Evolutionary conservation across 179 eudicot species (phyloP).

Genomic region (Corrigiola litoralis): DNA sequence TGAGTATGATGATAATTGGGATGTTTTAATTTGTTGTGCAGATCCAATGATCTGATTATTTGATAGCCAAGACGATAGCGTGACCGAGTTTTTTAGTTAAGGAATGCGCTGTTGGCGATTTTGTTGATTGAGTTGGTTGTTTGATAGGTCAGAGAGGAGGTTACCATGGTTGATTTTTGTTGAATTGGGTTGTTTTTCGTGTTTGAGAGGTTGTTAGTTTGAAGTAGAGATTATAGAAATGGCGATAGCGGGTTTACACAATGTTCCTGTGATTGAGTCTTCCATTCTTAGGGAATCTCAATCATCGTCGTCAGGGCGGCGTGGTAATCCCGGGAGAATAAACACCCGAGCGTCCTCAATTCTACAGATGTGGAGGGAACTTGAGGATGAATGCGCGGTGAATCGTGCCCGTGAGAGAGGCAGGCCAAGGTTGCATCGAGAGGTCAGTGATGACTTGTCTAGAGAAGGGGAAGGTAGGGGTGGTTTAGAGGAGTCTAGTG

Average conservation of each 20-base stretch:
- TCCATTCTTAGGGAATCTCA: constrained; percentile 50
- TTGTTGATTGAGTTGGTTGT: constrained; percentile 12
- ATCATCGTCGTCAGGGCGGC: constrained; percentile 39
- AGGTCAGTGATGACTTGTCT: constrained; percentile 26
- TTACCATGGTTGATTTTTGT: constrained; percentile 12
- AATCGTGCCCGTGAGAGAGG: constrained; percentile 31
- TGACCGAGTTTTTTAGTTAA: constrained; percentile 25
- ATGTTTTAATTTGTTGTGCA: constrained; percentile 27
- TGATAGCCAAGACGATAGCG: constrained; percentile 21
- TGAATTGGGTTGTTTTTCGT: constrained; percentile 7
- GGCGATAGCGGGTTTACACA: constrained; percentile 75
- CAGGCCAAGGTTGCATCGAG: constrained; percentile 27
- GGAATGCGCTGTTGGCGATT: constrained; percentile 20
- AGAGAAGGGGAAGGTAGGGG: constrained; percentile 29
- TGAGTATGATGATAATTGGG: constrained; percentile 8
- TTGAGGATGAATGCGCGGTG: constrained; percentile 64
- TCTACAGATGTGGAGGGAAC: constrained; percentile 82
- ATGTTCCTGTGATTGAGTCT: constrained; percentile 47
- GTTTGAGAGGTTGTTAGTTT: constrained; percentile 12
- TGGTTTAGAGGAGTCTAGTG: constrained; percentile 34
- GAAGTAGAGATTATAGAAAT: constrained; percentile 41
- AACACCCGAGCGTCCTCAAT: constrained; percentile 62
- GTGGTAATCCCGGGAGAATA: constrained; percentile 36
- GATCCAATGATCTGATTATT: constrained; percentile 25
- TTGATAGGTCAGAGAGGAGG: constrained; percentile 16